Percentiles rank a stretch among this genome's conserved stretches.
Evolutionary conservation across 2,329 filamentous ascomycete genomes (phyloP).

Genomic region (Neofusicoccum umdonicola): DNA sequence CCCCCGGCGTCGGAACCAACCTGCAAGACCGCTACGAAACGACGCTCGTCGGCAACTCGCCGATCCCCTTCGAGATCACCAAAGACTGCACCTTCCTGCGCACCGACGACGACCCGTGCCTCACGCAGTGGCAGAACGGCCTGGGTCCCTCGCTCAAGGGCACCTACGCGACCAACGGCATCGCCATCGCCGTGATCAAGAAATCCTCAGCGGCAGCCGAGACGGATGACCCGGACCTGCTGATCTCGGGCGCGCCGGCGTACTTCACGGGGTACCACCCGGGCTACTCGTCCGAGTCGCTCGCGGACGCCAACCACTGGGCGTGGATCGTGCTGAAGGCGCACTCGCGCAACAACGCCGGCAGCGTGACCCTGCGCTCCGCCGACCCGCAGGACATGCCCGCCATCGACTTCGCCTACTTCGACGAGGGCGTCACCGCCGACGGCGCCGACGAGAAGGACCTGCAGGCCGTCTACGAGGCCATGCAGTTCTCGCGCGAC

Average conservation of each 20-base stretch:
- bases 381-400: constrained; percentile 64
- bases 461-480: constrained; percentile 54
- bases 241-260: constrained; percentile 55
- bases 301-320: constrained; percentile 45
- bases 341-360: constrained; percentile 60
- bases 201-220: constrained; percentile 36
- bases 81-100: constrained; percentile 33
- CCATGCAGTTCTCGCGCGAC: constrained; percentile 52
- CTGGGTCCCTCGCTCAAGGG: constrained; percentile 34
- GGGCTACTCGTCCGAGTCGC: constrained; percentile 49
- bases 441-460: constrained; percentile 35
- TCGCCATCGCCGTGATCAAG: constrained; percentile 49
- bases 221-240: constrained; percentile 44
- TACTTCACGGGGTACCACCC: constrained; percentile 58
- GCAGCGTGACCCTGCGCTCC: constrained; percentile 60
- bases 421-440: constrained; percentile 18
- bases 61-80: constrained; percentile 20
- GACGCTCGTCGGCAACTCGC: constrained; percentile 19
- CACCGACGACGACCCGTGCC: constrained; percentile 36
- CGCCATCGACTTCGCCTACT: constrained; percentile 49
- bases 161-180: constrained; percentile 51
- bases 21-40: constrained; percentile 62
- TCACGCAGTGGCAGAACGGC: constrained; percentile 24
- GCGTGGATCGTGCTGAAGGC: constrained; percentile 58
- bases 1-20: constrained; percentile 63